Conservation (phyloP, 2,329 filamentous ascomycete genomes). For the Conoideocrella luteorostrata region DNA sequence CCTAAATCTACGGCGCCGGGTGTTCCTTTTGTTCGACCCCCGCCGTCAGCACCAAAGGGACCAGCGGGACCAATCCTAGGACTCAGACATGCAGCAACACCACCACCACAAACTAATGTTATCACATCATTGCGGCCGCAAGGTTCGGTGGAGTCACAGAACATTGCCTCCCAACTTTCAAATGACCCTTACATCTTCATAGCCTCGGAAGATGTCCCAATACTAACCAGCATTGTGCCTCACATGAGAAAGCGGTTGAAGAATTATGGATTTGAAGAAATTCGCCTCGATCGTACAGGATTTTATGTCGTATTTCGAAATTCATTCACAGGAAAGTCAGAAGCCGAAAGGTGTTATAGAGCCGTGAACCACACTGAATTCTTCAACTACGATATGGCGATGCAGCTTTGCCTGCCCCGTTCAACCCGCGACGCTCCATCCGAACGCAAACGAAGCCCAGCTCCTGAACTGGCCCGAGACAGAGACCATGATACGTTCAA, state of each 20-base stretch:
- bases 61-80: conserved; percentile 54
- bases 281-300: conserved; percentile 76
- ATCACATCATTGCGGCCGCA: conserved; percentile 22
- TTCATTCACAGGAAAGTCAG: conserved; percentile 66
- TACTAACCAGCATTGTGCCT: conserved; percentile 75
- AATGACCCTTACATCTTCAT: conserved; percentile 88
- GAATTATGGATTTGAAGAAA: conserved; percentile 71
- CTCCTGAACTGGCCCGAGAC: conserved; percentile 20
- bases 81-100: conserved; percentile 15
- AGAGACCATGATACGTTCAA: conserved; percentile 15
- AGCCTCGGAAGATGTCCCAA: conserved; percentile 77
- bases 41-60: conserved; percentile 80
- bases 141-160: conserved; percentile 57
- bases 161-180: conserved; percentile 63
- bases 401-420: conserved; percentile 60
- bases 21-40: conserved; percentile 42
- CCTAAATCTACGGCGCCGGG: conserved; percentile 24
- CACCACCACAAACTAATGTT: conserved; percentile 18
- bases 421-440: conserved; percentile 17
- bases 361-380: conserved; percentile 75
- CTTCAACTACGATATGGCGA: conserved; percentile 87
- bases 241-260: conserved; percentile 89
- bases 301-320: conserved; percentile 92
- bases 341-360: conserved; percentile 73
- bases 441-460: conserved; percentile 27